Percentiles rank a stretch among this genome's conserved stretches.
phyloP scores from a whole-genome alignment of 2,329 filamentous ascomycete species.

The Diaporthe ilicicola region DNA sequence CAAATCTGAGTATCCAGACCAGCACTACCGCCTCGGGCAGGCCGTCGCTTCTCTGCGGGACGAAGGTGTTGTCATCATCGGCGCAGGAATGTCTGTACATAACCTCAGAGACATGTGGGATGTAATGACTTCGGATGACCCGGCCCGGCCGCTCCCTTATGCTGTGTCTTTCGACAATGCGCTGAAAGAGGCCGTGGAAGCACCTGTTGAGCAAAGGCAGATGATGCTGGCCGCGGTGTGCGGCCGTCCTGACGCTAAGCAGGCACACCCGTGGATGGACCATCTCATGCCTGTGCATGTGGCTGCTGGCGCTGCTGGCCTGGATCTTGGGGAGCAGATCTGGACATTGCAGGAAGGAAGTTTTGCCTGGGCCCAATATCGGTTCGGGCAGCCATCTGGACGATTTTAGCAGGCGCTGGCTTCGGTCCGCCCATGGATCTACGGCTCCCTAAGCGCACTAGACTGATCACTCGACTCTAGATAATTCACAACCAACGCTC shows the following conservation, averaged over 20 bases:
- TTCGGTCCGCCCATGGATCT: too few relatives aligned
- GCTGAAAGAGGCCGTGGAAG: slow-evolving; percentile 70
- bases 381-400: slow-evolving; percentile 24
- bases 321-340: slow-evolving; percentile 28
- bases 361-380: slow-evolving; percentile 34
- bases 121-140: slow-evolving; percentile 50
- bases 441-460: neutral
- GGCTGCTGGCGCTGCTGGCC: slow-evolving; percentile 53
- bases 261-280: slow-evolving; percentile 59
- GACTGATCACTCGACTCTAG: neutral
- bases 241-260: slow-evolving; percentile 53
- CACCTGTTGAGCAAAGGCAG: slow-evolving; percentile 46
- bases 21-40: slow-evolving; percentile 73
- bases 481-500: neutral
- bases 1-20: slow-evolving; percentile 67
- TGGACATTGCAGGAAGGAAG: slow-evolving; percentile 33
- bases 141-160: slow-evolving; percentile 60
- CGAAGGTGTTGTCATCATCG: slow-evolving; percentile 73
- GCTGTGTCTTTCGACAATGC: slow-evolving; percentile 72
- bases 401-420: neutral
- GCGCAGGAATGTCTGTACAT: slow-evolving; percentile 79
- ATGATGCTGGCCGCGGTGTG: slow-evolving; percentile 49
- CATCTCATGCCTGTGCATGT: slow-evolving; percentile 60
- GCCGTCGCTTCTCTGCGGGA: slow-evolving; percentile 73
- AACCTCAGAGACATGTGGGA: slow-evolving; percentile 65